These are phyloP conservation scores for Exophiala bonariae DNA, from an alignment of 2,329 filamentous ascomycete genomes.

Conservation along the genomic window DNA sequence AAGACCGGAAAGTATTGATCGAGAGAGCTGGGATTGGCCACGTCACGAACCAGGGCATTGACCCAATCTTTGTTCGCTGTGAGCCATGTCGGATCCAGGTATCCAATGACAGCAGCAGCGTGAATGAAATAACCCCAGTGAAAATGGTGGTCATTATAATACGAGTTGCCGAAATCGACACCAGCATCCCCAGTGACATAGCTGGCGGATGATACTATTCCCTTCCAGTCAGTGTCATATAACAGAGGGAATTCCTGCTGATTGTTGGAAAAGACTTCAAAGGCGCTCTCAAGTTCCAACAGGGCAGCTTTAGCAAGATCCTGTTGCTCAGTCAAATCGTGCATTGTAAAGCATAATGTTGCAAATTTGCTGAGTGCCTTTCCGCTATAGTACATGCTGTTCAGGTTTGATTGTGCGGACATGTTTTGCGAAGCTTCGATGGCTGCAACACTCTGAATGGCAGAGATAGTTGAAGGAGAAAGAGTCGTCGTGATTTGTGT, in stretches of 20 bases:
- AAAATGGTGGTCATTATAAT: conserved; percentile 68
- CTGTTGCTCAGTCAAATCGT: conserved; percentile 62
- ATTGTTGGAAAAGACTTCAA: conserved; percentile 67
- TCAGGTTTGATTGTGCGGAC: conserved; percentile 66
- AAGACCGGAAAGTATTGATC: conserved; percentile 80
- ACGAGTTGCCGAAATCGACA: conserved; percentile 84
- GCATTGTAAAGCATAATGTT: conserved; percentile 63
- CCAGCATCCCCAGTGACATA: conserved; percentile 69
- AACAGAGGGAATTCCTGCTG: conserved; percentile 62
- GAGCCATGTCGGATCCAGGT: conserved; percentile 76
- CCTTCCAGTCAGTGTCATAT: conserved; percentile 68
- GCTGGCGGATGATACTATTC: conserved; percentile 73
- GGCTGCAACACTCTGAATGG: conserved; percentile 63
- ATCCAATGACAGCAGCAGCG: conserved; percentile 77
- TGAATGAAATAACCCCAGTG: conserved; percentile 85
- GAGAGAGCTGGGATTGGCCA: conserved; percentile 69
- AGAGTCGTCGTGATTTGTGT: conserved; percentile 36
- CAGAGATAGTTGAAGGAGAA: conserved; percentile 53
- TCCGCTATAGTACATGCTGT: conserved; percentile 92
- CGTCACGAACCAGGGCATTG: conserved; percentile 80
- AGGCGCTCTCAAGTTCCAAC: conserved; percentile 63
- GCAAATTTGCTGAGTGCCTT: conserved; percentile 82
- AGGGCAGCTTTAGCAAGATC: conserved; percentile 60
- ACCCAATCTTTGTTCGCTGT: conserved; percentile 73
- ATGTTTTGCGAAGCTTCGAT: conserved; percentile 78